Evolutionary conservation across 441 rosid species (phyloP).

Genomic region (Populus hybrid): DNA sequence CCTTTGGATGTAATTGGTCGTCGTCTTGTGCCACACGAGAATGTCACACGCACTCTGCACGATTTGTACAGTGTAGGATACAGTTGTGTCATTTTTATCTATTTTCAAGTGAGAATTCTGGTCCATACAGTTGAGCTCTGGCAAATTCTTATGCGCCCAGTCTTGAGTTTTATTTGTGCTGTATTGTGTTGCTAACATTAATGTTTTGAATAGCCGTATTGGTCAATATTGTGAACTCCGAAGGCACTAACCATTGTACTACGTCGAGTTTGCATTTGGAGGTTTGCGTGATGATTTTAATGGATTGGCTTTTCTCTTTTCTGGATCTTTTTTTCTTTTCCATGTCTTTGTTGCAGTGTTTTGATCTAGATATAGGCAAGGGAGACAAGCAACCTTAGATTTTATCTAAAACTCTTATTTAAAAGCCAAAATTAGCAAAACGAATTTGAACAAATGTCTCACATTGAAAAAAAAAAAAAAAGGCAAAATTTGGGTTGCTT

Average conservation of each 20-base stretch:
- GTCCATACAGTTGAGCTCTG: not conserved
- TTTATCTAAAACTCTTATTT: too few species aligned
- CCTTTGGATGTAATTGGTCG: not conserved
- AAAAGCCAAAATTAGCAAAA: not conserved
- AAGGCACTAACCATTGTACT: not conserved
- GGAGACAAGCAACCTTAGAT: not conserved
- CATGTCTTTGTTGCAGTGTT: not conserved
- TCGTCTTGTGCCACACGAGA: not conserved
- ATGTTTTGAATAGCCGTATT: not conserved
- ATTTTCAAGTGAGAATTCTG: constrained; percentile 12
- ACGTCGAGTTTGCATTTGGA: not conserved
- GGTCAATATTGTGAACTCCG: not conserved
- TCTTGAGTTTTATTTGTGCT: constrained; percentile 17
- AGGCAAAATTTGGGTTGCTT: not conserved
- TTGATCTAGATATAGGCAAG: not conserved
- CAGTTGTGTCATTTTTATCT: not conserved
- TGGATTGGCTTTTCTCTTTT: not conserved
- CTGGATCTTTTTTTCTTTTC: too few species aligned
- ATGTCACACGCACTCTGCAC: not conserved
- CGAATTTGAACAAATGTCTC: too few species aligned
- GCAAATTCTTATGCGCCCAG: constrained; percentile 1
- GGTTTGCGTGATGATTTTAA: not conserved
- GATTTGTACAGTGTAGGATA: constrained; percentile 35
- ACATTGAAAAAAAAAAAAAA: too few species aligned
- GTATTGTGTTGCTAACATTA: not conserved